These are phyloP conservation scores for Ichthyophthirius multifiliis DNA, from an alignment of 169 alveolate genomes.

Conservation along the genomic window DNA sequence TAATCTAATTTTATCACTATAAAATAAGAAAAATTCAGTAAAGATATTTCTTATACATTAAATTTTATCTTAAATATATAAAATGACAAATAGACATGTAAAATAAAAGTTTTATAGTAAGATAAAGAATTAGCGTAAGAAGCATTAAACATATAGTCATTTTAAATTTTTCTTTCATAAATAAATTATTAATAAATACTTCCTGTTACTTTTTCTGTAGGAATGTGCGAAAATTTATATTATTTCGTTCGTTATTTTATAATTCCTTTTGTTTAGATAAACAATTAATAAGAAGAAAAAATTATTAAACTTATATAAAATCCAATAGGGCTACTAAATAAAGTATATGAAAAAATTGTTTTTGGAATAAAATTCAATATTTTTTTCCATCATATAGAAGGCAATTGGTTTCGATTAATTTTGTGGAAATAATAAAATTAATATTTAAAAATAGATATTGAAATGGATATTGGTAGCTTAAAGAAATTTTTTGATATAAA, in stretches of 20 bases:
- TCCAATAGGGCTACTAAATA: neutral
- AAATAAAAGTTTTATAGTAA: too few species aligned
- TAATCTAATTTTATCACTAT: too few species aligned
- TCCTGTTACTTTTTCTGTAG: neutral
- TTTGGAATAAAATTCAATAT: neutral
- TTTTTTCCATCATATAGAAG: conserved; percentile 7
- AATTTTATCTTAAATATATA: too few species aligned
- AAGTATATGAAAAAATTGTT: neutral
- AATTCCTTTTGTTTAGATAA: neutral
- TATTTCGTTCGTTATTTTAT: neutral
- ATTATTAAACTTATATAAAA: neutral
- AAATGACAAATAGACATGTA: too few species aligned
- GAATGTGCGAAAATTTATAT: neutral
- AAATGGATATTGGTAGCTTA: neutral
- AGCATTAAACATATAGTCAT: too few species aligned
- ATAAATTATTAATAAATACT: neutral
- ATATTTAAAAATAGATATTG: neutral
- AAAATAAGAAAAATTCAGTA: too few species aligned
- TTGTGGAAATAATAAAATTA: neutral
- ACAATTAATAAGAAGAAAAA: neutral
- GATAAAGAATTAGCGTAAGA: too few species aligned
- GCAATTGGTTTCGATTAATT: neutral
- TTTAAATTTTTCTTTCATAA: neutral
- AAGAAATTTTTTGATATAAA: neutral
- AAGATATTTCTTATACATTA: too few species aligned